Evolutionary conservation across 2,329 filamentous ascomycete genomes (phyloP).

Genomic region (Corinectria fuckeliana): DNA sequence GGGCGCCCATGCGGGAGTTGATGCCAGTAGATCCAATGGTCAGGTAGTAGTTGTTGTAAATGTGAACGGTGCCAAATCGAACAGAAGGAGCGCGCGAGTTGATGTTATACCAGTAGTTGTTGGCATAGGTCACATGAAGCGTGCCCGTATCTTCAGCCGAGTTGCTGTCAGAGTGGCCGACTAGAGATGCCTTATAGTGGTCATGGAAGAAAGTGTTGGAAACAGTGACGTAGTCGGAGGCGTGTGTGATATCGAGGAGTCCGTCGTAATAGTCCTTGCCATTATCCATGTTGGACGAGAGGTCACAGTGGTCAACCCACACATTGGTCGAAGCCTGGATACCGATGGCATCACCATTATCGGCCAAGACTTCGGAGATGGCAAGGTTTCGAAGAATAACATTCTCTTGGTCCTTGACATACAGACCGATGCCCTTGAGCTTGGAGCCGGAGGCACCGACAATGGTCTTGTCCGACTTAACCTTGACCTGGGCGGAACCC

Average conservation of each 20-base stretch:
- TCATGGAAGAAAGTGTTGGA: constrained; percentile 40
- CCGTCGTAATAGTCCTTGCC: constrained; percentile 76
- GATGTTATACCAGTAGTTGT: constrained; percentile 70
- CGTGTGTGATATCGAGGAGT: constrained; percentile 68
- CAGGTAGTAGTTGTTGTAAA: constrained; percentile 60
- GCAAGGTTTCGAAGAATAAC: constrained; percentile 69
- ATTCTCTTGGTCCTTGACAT: constrained; percentile 59
- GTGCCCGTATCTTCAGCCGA: constrained; percentile 64
- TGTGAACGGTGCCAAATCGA: constrained; percentile 70
- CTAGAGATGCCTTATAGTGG: constrained; percentile 64
- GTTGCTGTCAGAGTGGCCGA: constrained; percentile 67
- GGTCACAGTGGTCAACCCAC: constrained; percentile 73
- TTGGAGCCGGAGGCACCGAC: constrained; percentile 47
- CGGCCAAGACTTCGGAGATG: constrained; percentile 60
- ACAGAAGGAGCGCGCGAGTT: constrained; percentile 68
- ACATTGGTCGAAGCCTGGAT: constrained; percentile 63
- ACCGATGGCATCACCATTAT: constrained; percentile 64
- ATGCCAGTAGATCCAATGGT: constrained; percentile 52
- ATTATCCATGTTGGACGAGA: constrained; percentile 63
- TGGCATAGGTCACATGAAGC: constrained; percentile 68
- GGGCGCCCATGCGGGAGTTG: constrained; percentile 62
- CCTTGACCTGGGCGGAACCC: constrained; percentile 45
- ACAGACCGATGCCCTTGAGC: constrained; percentile 56
- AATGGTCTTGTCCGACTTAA: constrained; percentile 54
- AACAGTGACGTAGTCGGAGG: constrained; percentile 64